Evolutionary conservation across 768 basidiomycete species (phyloP).

Genomic region (Agaricus blazei): DNA sequence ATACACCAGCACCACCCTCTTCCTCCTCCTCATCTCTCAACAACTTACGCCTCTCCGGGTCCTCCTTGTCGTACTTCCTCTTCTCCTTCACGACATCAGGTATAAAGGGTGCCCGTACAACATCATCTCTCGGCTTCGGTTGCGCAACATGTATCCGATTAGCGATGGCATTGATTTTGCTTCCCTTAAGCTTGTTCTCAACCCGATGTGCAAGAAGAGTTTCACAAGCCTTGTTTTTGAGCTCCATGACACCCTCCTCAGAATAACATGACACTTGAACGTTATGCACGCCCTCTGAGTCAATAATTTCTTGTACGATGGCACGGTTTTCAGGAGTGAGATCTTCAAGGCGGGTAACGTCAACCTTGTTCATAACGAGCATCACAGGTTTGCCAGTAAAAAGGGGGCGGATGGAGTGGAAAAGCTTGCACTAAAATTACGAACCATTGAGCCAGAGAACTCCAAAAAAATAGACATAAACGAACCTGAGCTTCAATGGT

Average conservation of each 20-base stretch:
- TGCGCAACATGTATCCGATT: constrained; percentile 96
- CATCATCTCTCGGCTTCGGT: constrained; percentile 87
- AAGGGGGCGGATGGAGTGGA: constrained; percentile 98
- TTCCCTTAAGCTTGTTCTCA: constrained; percentile 90
- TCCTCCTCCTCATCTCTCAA: constrained; percentile 81
- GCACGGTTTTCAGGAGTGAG: constrained; percentile 69
- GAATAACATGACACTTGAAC: constrained; percentile 92
- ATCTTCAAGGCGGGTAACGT: constrained; percentile 85
- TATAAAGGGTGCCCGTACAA: constrained; percentile 82
- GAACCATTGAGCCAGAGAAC: background rate
- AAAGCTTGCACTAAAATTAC: constrained; percentile 79
- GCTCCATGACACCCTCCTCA: constrained; percentile 96
- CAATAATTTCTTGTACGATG: constrained; percentile 85
- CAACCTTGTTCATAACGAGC: constrained; percentile 97
- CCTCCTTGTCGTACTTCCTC: constrained; percentile 83
- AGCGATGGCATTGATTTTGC: constrained; percentile 85
- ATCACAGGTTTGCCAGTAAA: constrained; percentile 91
- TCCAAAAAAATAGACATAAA: constrained; percentile 5
- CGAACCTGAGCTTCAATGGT: constrained; percentile 90
- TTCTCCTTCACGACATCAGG: constrained; percentile 76
- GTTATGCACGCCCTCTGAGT: constrained; percentile 61
- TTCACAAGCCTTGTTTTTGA: constrained; percentile 95
- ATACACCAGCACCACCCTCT: constrained; percentile 87
- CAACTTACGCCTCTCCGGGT: constrained; percentile 69
- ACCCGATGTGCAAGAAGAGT: constrained; percentile 93